Base-by-base conservation (phyloP, 75 land plant species). In the Isoetes taiwanensis region DNA sequence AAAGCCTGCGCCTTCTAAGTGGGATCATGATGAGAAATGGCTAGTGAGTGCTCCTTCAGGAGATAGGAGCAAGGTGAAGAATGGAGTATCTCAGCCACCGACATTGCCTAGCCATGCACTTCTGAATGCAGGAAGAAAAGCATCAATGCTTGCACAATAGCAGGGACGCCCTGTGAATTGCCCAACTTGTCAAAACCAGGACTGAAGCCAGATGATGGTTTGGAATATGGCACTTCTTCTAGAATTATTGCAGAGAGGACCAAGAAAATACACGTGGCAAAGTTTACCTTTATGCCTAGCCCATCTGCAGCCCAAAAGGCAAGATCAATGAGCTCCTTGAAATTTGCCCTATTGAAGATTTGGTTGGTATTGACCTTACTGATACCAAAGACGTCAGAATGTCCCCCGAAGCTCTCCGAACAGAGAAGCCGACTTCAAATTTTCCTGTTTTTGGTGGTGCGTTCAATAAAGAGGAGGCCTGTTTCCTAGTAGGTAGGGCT, bases 11-110 rank as follows among this genome's bases (percentile, higher is more conserved):
- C 95, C 95, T 23, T 88, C 90, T 12, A 88, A 88, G 46, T 88
- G 95, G 95, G 95, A 84, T 63, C 83, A 88, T 70, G 90, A 90
- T 12, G 83, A 85, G 71, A 88, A 88, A 60, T 88, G 95, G 95
- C 72, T 88, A 6, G 80, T 83, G 3, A 72, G 76, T 31, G 67
- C 75, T 28, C 64, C 67, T 54, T 57, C 71, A 1, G 72, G 64
- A 2, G 81, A 80, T 9, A 39, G 8, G 12, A 6, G 16, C 25
- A 19, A 23, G 21, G 25, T 16, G n/a, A 6, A 19, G 50, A 19
- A 23, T 23, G 25, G 50, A 8, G 19, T 4, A 23, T 8, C 50
- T 23, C 16, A 46, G 50, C 6, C 23, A n/a, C 50, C 50, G 5
- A n/a, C n/a, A n/a, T 19, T 46, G 5, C 50, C 50, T 4, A 46